Percentiles rank a stretch among this genome's conserved stretches.
Conservation (phyloP, 441 rosid genomes). For the Croton setiger region DNA sequence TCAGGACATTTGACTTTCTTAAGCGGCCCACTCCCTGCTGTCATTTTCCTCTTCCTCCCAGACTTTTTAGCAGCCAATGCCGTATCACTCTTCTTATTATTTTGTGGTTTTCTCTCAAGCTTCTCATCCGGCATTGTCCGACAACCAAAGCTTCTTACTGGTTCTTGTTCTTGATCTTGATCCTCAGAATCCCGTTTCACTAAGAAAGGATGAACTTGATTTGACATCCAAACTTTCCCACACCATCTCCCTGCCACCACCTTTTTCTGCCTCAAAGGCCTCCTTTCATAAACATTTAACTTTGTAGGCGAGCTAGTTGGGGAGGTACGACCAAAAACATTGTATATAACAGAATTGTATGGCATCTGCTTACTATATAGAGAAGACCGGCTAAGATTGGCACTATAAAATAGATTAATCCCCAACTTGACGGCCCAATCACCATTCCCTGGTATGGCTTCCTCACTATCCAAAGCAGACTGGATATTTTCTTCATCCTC, state of each 20-base stretch:
- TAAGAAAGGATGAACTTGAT: slow-evolving; percentile 87
- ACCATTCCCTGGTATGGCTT: slow-evolving; percentile 71
- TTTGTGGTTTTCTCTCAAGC: slow-evolving; percentile 42
- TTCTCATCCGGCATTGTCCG: slow-evolving; percentile 41
- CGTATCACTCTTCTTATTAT: slow-evolving; percentile 32
- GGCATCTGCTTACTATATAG: slow-evolving; percentile 99
- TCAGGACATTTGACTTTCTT: slow-evolving; percentile 46
- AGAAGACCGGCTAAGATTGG: slow-evolving; percentile 73
- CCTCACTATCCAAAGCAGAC: slow-evolving; percentile 72
- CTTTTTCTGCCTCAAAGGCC: slow-evolving; percentile 63
- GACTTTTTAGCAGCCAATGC: slow-evolving; percentile 44
- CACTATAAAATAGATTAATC: slow-evolving; percentile 85
- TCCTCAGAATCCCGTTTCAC: slow-evolving; percentile 48
- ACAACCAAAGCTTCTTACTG: slow-evolving; percentile 39
- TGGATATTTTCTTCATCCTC: slow-evolving; percentile 77
- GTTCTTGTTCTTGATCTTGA: slow-evolving; percentile 55
- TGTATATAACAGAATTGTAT: slow-evolving; percentile 81
- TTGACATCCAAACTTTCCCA: slow-evolving; percentile 99
- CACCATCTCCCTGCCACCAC: slow-evolving; percentile 98
- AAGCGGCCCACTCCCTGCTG: slow-evolving; percentile 33
- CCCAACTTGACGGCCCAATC: slow-evolving; percentile 98
- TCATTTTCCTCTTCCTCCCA: slow-evolving; percentile 61
- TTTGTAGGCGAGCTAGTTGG: slow-evolving; percentile 51
- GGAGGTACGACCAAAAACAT: slow-evolving; percentile 77
- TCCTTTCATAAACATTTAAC: slow-evolving; percentile 42